These are phyloP conservation scores for Pseudocercospora fijiensis DNA, from an alignment of 2,329 filamentous ascomycete species.

Conservation along the genomic window DNA sequence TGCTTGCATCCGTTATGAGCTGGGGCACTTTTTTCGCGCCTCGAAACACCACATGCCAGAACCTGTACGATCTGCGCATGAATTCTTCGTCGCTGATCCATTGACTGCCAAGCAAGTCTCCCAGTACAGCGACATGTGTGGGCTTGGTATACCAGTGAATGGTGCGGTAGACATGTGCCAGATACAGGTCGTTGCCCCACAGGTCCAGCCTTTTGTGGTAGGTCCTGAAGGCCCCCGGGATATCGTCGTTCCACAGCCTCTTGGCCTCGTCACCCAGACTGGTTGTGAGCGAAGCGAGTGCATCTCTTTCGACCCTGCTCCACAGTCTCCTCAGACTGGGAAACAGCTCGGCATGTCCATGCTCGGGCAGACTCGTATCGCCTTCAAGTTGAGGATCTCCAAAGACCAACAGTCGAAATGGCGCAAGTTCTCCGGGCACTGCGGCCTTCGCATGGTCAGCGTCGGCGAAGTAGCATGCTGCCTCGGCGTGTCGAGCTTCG, in stretches of 20 bases:
- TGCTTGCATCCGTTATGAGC: constrained; percentile 34
- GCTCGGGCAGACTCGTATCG: constrained; percentile 72
- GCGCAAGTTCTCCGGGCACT: constrained; percentile 50
- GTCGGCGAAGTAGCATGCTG: constrained; percentile 20
- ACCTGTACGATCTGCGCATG: constrained; percentile 57
- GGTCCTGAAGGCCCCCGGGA: constrained; percentile 65
- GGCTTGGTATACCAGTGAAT: constrained; percentile 80
- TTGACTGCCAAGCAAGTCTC: constrained; percentile 89
- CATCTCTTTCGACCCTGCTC: constrained; percentile 16
- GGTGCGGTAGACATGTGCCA: constrained; percentile 86
- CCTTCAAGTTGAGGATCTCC: constrained; percentile 94
- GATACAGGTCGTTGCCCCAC: constrained; percentile 89
- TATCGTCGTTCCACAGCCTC: constrained; percentile 53
- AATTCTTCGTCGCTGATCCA: constrained; percentile 92
- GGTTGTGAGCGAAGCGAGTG: constrained; percentile 7
- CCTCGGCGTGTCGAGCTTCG: constrained; percentile 23
- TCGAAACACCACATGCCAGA: constrained; percentile 33
- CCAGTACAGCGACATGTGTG: constrained; percentile 83
- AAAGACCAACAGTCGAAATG: constrained; percentile 82
- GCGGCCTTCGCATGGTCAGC: constrained; percentile 19
- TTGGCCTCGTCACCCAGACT: constrained; percentile 22
- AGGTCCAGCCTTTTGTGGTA: constrained; percentile 80
- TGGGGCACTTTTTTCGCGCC: constrained; percentile 33
- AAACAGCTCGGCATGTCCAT: constrained; percentile 45
- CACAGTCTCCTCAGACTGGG: constrained; percentile 39